These are phyloP conservation scores for Cutaneotrichosporon sp. DNA, from an alignment of 1,284 basidiomycete species.

Conservation along the genomic window DNA sequence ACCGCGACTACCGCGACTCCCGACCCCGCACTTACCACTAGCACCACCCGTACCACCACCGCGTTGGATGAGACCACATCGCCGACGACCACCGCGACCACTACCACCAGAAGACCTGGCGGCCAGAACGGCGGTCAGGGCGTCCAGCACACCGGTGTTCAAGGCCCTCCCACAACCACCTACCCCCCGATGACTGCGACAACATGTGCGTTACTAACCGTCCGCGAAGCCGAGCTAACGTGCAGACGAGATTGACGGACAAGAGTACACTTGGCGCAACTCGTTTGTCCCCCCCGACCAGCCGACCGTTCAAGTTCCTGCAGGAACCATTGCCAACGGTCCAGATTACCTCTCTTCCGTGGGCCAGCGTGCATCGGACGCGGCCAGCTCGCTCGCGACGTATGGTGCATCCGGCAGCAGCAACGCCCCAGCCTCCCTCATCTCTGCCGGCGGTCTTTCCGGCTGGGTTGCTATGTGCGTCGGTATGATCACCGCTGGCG, in stretches of 20 bases:
- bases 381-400: neutral
- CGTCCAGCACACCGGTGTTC: neutral
- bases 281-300: conserved; percentile 27
- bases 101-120: neutral
- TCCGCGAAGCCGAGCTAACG: neutral
- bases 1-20: too few relatives aligned
- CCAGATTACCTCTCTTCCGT: conserved; percentile 22
- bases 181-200: conserved; percentile 14
- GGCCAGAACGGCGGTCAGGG: neutral
- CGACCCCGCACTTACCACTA: too few relatives aligned
- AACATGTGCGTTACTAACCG: conserved; percentile 7
- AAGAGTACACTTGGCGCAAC: conserved; percentile 35
- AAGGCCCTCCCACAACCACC: conserved; percentile 9
- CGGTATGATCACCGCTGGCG: neutral
- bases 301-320: conserved; percentile 30
- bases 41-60: conserved; percentile 5
- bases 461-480: conserved; percentile 4
- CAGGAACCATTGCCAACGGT: conserved; percentile 33
- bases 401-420: neutral
- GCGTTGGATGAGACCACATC: neutral
- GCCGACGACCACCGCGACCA: conserved; percentile 7
- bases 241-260: conserved; percentile 19
- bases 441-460: neutral
- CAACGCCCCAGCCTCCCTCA: neutral
- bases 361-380: neutral